Evolutionary conservation across 495 filamentous ascomycete species (phyloP).

Genomic region (Penicillium flavigenum): DNA sequence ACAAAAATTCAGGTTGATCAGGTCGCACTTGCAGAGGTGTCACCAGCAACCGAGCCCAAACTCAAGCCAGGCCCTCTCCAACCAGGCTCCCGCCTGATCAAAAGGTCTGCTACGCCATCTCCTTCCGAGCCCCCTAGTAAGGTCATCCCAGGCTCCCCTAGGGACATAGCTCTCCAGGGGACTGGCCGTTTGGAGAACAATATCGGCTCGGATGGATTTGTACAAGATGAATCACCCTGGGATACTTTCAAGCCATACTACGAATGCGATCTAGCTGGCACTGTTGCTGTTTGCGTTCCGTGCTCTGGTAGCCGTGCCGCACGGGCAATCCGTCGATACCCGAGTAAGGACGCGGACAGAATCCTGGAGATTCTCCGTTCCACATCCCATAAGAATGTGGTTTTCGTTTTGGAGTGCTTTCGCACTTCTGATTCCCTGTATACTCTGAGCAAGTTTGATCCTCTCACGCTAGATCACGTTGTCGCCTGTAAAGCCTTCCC

Average conservation of each 20-base stretch:
- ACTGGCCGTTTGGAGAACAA: too few species aligned
- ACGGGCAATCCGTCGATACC: constrained; percentile 15
- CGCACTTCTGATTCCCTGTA: constrained; percentile 14
- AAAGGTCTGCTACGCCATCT: too few species aligned
- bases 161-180: constrained; percentile 12
- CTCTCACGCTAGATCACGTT: constrained; percentile 20
- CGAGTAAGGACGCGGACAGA: constrained; percentile 9
- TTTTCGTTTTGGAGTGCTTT: constrained; percentile 11
- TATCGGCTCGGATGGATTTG: constrained; percentile 3
- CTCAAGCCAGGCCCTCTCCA: too few species aligned
- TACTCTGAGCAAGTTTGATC: constrained; percentile 17
- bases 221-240: constrained; percentile 17
- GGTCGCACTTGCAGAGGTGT: too few species aligned
- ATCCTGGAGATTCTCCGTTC: constrained; percentile 12
- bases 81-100: too few species aligned
- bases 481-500: constrained; percentile 22
- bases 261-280: constrained; percentile 23
- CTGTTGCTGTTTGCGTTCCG: constrained; percentile 15
- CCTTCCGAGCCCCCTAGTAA: too few species aligned
- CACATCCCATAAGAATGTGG: constrained; percentile 16
- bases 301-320: constrained; percentile 3
- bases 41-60: too few species aligned
- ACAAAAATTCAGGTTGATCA: too few species aligned
- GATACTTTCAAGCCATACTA: constrained; percentile 16
- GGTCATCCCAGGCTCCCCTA: constrained; percentile 1